Percentiles rank a stretch among this genome's conserved stretches.
These are phyloP conservation scores for Thalassiosira pacifica DNA, from an alignment of 352 stramenopile species.

Conservation along the genomic window DNA sequence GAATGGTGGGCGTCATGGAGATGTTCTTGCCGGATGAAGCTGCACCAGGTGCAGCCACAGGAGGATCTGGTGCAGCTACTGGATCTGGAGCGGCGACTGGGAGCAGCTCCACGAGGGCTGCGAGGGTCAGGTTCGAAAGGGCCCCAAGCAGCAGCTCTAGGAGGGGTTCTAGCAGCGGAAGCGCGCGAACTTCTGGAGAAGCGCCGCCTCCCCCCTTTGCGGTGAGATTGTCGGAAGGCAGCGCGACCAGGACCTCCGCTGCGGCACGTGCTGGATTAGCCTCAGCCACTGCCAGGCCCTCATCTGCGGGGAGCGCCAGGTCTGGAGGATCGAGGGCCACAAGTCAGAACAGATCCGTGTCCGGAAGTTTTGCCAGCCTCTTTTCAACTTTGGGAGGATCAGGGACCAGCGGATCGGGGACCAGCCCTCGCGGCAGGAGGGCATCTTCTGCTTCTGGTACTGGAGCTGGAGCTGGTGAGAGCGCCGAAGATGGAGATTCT, in stretches of 20 bases:
- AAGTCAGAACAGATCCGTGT: no score
- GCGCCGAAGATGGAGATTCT: no score
- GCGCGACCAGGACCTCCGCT: no score
- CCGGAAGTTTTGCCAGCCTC: conserved; percentile 28
- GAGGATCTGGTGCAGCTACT: not conserved
- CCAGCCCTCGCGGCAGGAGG: conserved; percentile 6
- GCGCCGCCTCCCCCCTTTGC: not conserved
- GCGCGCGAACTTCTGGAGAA: no score
- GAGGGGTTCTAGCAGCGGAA: not conserved
- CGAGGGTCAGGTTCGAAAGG: conserved; percentile 10
- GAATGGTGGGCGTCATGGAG: conserved; percentile 29
- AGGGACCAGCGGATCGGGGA: not conserved
- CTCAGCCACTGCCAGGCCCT: not conserved
- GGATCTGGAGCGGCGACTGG: not conserved
- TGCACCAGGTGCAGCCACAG: no score
- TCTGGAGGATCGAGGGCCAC: not conserved
- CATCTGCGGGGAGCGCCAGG: not conserved
- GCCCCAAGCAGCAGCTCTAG: not conserved
- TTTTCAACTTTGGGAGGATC: not conserved
- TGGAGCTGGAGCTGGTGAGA: not conserved
- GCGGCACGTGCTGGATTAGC: not conserved
- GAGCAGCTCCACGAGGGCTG: not conserved
- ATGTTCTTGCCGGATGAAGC: conserved; percentile 11
- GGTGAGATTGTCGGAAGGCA: no score
- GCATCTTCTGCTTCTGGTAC: not conserved